phyloP scores from a whole-genome alignment of 371 early-diverging fungal species.

The Mucor piriformis region DNA sequence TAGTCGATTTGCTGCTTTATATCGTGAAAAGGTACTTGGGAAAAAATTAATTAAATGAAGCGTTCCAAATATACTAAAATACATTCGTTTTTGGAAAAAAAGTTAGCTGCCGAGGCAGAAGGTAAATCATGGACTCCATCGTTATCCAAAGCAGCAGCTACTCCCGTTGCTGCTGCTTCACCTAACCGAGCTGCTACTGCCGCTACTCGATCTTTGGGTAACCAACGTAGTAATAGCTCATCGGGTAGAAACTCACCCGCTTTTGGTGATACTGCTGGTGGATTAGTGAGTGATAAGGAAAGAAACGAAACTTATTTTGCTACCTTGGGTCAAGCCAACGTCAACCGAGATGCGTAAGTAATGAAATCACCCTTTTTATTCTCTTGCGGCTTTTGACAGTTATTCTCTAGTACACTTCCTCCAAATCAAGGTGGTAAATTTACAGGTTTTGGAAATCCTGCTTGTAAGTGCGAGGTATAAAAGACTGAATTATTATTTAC shows the following conservation, averaged over 20 bases:
- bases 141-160: slow-evolving; percentile 9
- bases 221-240: slow-evolving; percentile 24
- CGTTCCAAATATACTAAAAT: not conserved
- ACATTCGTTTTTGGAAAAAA: not conserved
- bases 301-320: slow-evolving; percentile 28
- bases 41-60: not conserved
- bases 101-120: slow-evolving; percentile 76
- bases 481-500: not conserved
- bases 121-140: slow-evolving; percentile 69
- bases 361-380: not conserved
- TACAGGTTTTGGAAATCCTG: slow-evolving; percentile 85
- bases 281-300: slow-evolving; percentile 14
- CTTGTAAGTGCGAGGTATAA: slow-evolving; percentile 30
- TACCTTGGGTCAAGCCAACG: slow-evolving; percentile 22
- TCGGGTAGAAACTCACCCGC: slow-evolving; percentile 23
- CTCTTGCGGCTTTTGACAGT: not conserved
- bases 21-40: slow-evolving; percentile 81
- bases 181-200: slow-evolving; percentile 10
- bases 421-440: slow-evolving; percentile 95
- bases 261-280: slow-evolving; percentile 12
- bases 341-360: slow-evolving; percentile 23
- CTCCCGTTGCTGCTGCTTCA: slow-evolving; percentile 1
- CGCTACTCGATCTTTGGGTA: slow-evolving; percentile 23
- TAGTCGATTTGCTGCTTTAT: slow-evolving; percentile 83
- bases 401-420: slow-evolving; percentile 59